Percentiles rank a stretch among this genome's conserved stretches.
Evolutionary conservation across 257 asterid genomes (phyloP).

Genomic region (Knoxia roxburghii): DNA sequence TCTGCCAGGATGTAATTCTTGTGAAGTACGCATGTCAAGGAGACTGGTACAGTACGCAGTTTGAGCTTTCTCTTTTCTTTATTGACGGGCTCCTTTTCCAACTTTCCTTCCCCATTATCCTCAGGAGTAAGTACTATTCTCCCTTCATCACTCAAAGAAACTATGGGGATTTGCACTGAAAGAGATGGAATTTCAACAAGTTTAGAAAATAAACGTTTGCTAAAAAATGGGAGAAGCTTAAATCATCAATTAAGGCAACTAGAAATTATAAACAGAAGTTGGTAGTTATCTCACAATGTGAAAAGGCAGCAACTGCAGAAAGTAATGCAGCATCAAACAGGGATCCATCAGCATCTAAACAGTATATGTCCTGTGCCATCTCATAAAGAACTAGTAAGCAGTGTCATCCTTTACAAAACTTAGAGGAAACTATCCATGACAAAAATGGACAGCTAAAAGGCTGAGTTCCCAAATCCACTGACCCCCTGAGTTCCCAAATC

Average conservation of each 20-base stretch:
- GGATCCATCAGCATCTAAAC: constrained; percentile 95
- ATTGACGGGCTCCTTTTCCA: constrained; percentile 63
- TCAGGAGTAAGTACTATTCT: constrained; percentile 62
- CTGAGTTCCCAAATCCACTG: not conserved
- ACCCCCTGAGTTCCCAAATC: not conserved
- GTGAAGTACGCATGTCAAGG: constrained; percentile 83
- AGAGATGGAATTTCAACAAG: constrained; percentile 17
- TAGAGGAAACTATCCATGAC: not conserved
- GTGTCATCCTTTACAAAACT: not conserved
- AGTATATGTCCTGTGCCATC: constrained; percentile 73
- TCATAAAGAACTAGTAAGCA: not conserved
- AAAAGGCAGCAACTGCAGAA: constrained; percentile 88
- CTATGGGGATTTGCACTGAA: constrained; percentile 84
- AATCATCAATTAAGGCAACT: not conserved
- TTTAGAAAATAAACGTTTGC: not conserved
- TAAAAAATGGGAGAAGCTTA: not conserved
- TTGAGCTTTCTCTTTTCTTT: constrained; percentile 71
- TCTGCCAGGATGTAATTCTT: constrained; percentile 88
- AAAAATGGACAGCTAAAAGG: not conserved
- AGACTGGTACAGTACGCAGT: constrained; percentile 46
- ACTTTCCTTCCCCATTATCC: constrained; percentile 38
- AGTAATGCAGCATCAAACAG: constrained; percentile 94
- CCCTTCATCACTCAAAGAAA: constrained; percentile 77
- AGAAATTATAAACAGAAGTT: not conserved
- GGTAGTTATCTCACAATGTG: constrained; percentile 53